Percentiles rank a stretch among this genome's conserved stretches.
These are phyloP conservation scores for Stagonosporopsis chrysanthemi DNA, from an alignment of 2,329 filamentous ascomycete genomes.

Conservation along the genomic window DNA sequence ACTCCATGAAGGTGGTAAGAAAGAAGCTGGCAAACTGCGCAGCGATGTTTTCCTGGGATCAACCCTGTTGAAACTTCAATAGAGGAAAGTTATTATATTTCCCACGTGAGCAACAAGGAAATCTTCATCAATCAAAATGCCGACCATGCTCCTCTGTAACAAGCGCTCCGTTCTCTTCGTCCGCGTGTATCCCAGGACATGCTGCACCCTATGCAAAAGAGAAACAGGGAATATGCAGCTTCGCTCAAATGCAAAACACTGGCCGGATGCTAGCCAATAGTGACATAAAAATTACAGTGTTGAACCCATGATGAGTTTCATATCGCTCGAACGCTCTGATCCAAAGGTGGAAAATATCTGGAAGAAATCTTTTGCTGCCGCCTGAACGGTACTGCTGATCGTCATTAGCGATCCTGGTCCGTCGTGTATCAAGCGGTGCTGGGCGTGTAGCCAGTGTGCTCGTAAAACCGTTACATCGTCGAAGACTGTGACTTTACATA, in stretches of 20 bases:
- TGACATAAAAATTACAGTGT: conserved; percentile 45
- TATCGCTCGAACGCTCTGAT: conserved; percentile 43
- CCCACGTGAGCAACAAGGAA: conserved; percentile 19
- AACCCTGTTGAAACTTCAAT: conserved; percentile 12
- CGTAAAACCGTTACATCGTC: conserved; percentile 24
- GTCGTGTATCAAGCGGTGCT: conserved; percentile 6
- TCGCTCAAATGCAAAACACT: conserved; percentile 46
- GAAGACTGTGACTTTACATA: conserved; percentile 37
- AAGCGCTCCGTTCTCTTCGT: conserved; percentile 20
- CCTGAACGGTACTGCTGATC: conserved; percentile 28
- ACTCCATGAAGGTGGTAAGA: conserved; percentile 25
- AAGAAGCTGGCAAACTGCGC: conserved; percentile 24
- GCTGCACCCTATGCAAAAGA: conserved; percentile 36
- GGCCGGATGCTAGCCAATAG: conserved; percentile 30
- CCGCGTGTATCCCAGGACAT: conserved; percentile 23
- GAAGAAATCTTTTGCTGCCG: conserved; percentile 37
- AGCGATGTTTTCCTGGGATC: conserved; percentile 23
- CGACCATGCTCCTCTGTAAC: conserved; percentile 9
- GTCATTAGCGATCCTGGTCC: conserved; percentile 20
- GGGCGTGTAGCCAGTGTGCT: conserved; percentile 22
- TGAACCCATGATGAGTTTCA: conserved; percentile 25
- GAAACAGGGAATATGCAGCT: conserved; percentile 38
- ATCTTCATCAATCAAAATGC: conserved; percentile 12
- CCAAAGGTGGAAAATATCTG: conserved; percentile 39
- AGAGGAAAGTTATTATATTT: conserved; percentile 30